A percentile compares a stretch with the other conserved stretches of the same genome.
Conservation (phyloP, 2,329 filamentous ascomycete genomes). For the Blumeriella jaapii region DNA sequence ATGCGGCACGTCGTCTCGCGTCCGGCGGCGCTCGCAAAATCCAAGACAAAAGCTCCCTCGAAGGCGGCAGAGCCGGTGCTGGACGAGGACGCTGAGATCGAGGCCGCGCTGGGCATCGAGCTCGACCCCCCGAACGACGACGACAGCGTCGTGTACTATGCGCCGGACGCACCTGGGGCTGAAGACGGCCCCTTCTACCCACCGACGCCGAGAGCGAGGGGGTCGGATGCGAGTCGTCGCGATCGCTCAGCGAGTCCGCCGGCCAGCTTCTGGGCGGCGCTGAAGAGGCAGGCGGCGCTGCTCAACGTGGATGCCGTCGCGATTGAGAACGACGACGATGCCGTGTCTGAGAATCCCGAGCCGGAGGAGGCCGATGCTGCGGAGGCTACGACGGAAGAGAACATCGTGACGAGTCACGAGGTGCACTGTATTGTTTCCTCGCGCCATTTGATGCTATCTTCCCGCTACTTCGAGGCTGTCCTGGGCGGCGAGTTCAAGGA, state of each 20-base stretch:
- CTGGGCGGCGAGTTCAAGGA: conserved; percentile 10
- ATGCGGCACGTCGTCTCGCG: conserved; percentile 11
- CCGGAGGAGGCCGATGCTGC: no score
- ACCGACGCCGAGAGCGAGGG: conserved; percentile 14
- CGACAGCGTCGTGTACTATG: conserved; percentile 15
- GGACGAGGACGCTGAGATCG: conserved; percentile 12
- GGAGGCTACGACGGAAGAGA: no score
- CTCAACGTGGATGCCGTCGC: conserved; percentile 2
- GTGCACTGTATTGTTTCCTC: conserved; percentile 17
- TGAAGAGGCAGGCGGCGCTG: conserved; percentile 15
- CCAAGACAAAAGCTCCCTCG: neutral
- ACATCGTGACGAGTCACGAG: conserved; percentile 8
- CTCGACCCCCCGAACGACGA: conserved; percentile 8
- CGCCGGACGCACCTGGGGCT: conserved; percentile 16
- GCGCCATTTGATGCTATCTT: conserved; percentile 19
- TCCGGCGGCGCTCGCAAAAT: conserved; percentile 4
- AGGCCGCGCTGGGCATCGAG: conserved; percentile 6
- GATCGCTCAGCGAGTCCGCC: conserved; percentile 18
- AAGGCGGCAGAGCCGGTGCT: conserved; percentile 1
- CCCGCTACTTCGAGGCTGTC: conserved; percentile 11
- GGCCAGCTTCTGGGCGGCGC: conserved; percentile 16
- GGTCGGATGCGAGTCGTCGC: conserved; percentile 10
- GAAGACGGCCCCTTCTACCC: conserved; percentile 16
- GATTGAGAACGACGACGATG: conserved; percentile 1
- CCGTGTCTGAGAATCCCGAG: neutral